A percentile compares a stretch with the other conserved stretches of the same genome.
phyloP scores from a whole-genome alignment of 305 asterid species.

The Solanum chacoense region DNA sequence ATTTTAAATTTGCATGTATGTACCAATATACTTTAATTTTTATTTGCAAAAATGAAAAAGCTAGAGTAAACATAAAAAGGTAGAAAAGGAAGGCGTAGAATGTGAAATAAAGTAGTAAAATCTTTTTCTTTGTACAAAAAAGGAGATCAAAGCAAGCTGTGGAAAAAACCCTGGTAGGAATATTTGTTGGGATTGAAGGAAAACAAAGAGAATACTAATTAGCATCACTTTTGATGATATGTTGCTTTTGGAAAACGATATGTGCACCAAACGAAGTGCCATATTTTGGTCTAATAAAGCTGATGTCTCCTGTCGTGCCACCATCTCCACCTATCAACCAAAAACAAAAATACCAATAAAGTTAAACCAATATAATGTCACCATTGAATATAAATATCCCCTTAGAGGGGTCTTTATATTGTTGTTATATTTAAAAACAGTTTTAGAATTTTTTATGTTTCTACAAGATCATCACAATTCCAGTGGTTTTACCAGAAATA shows the following conservation, averaged over 20 bases:
- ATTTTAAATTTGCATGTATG: background rate
- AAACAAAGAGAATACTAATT: background rate
- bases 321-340: conserved; percentile 80
- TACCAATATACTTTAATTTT: background rate
- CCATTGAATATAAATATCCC: background rate
- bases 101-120: background rate
- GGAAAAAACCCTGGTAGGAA: background rate
- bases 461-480: background rate
- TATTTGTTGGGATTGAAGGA: background rate
- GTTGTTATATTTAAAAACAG: background rate
- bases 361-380: background rate
- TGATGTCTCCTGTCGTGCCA: conserved; percentile 68
- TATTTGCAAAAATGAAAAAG: background rate
- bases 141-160: background rate
- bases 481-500: too few relatives aligned
- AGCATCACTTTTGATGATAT: background rate
- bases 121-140: background rate
- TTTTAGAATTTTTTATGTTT: background rate
- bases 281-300: conserved; percentile 36
- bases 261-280: background rate
- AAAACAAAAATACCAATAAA: background rate
- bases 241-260: background rate
- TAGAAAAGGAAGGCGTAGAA: background rate
- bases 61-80: background rate
- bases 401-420: background rate